Evolutionary conservation across 2,329 filamentous ascomycete species (phyloP), one percentile per base, ranked within the genome.

Genomic region (Fusarium hainanense): DNA sequence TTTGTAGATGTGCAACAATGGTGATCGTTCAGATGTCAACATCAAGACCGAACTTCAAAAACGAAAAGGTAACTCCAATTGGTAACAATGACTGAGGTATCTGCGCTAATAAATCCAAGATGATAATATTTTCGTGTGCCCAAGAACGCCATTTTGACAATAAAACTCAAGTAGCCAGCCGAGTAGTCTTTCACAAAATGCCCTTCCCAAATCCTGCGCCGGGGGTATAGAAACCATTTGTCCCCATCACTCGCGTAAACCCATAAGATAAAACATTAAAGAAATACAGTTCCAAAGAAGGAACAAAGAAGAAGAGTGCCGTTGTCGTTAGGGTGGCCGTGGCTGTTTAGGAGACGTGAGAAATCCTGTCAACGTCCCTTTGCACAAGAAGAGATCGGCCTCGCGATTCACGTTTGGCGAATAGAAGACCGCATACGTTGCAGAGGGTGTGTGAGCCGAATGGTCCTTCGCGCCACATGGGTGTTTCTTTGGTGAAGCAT

Each of bases 191-290:
- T 51, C 44, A 51, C 52, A 64, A 59, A 59, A 58, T 50, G 44
- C 27, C 14, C n/a, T 65, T 37, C 40, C 46, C 41, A 58, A 58
- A 58, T 58, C 46, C 30, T 65, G 60, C 60, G 60, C 46, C 52
- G 13, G 60, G 47, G 60, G 62, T 65, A 65, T 65, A 65, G n/a
- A 6, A 65, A 65, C 62, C 62, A 34, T 65, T 59, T 52, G 20
- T 16, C 46, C 62, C 65, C 62, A 47, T 65, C 62, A 65, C 60
- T 44, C 32, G 9, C 4, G 27, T 25, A 58, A 34, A 34, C 7
- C 25, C 16, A 21, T 23, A 23, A 27, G 6, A 41, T 21, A 37
- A 32, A 23, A 23, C 16, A 37, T n/a, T n/a, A 37, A n/a, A n/a
- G 34, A 37, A 42, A 30, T 32, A 18, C 0, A 27, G 18, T 18